phyloP scores from a whole-genome alignment of 352 stramenopile genomes.

The Globisporangium apiculatum region DNA sequence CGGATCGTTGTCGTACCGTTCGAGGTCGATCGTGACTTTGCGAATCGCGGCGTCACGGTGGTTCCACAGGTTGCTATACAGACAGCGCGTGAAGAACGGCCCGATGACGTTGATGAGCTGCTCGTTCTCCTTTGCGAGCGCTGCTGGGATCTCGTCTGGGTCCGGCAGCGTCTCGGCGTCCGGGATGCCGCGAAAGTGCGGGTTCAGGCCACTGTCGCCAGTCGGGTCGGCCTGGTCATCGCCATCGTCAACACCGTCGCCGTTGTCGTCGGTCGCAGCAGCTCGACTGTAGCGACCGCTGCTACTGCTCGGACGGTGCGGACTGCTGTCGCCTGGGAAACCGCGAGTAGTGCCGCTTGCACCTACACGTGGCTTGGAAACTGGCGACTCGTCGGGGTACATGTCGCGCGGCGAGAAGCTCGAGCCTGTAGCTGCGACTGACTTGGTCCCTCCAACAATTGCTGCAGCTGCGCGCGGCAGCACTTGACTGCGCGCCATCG shows the following conservation, averaged over 20 bases:
- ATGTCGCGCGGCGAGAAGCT: constrained; percentile 61
- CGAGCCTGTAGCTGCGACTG: constrained; percentile 17
- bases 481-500: constrained; percentile 34
- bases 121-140: constrained; percentile 69
- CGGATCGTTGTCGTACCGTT: constrained; percentile 40
- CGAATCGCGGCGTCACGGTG: constrained; percentile 77
- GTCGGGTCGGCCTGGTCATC: neutral
- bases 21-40: constrained; percentile 75
- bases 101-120: constrained; percentile 73
- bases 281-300: constrained; percentile 1
- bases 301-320: constrained; percentile 13
- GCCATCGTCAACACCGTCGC: constrained; percentile 17
- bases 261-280: constrained; percentile 9
- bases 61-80: constrained; percentile 87
- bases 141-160: constrained; percentile 57
- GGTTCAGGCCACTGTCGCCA: constrained; percentile 21
- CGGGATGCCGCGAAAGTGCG: constrained; percentile 56
- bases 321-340: constrained; percentile 9
- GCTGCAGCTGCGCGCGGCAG: constrained; percentile 30
- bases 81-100: constrained; percentile 66
- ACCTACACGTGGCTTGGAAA: constrained; percentile 2
- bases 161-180: constrained; percentile 64
- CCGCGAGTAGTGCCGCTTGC: neutral
- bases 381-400: constrained; percentile 38
- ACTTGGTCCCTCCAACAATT: constrained; percentile 22